A percentile compares a stretch with the other conserved stretches of the same genome.
Conservation (phyloP, 768 basidiomycete genomes). For the Crucibulum laeve region DNA sequence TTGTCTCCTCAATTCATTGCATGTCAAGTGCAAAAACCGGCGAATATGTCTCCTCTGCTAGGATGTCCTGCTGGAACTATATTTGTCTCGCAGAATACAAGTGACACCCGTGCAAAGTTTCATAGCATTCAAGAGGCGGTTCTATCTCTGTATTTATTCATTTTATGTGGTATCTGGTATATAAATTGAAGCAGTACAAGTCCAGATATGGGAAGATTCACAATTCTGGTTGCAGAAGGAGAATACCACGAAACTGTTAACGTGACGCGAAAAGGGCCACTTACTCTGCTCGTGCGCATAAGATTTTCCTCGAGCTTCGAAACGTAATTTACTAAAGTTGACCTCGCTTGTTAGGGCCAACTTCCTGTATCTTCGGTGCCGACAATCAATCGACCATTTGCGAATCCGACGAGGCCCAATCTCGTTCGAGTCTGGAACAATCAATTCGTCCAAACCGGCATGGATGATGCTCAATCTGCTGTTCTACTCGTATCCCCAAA, state of each 20-base stretch:
- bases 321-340: background rate
- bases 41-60: slow-evolving; percentile 32
- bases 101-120: slow-evolving; percentile 41
- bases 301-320: background rate
- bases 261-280: slow-evolving; percentile 45
- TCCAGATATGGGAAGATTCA: slow-evolving; percentile 30
- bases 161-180: background rate
- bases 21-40: slow-evolving; percentile 51
- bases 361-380: slow-evolving; percentile 28
- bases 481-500: slow-evolving; percentile 55
- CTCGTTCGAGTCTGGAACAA: slow-evolving; percentile 53
- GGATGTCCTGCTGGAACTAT: slow-evolving; percentile 59
- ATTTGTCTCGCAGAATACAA: slow-evolving; percentile 46
- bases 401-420: slow-evolving; percentile 46
- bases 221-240: slow-evolving; percentile 55
- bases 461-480: slow-evolving; percentile 56
- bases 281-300: slow-evolving; percentile 48
- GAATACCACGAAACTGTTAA: slow-evolving; percentile 59
- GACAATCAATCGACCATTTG: slow-evolving; percentile 29
- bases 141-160: slow-evolving; percentile 41
- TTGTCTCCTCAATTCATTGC: slow-evolving; percentile 42
- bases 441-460: slow-evolving; percentile 32
- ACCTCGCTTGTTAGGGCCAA: slow-evolving; percentile 40
- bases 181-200: slow-evolving; percentile 21
- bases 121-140: slow-evolving; percentile 52